Base-by-base conservation (phyloP, 2,329 filamentous ascomycete genomes). In the Alternaria arbusti region DNA sequence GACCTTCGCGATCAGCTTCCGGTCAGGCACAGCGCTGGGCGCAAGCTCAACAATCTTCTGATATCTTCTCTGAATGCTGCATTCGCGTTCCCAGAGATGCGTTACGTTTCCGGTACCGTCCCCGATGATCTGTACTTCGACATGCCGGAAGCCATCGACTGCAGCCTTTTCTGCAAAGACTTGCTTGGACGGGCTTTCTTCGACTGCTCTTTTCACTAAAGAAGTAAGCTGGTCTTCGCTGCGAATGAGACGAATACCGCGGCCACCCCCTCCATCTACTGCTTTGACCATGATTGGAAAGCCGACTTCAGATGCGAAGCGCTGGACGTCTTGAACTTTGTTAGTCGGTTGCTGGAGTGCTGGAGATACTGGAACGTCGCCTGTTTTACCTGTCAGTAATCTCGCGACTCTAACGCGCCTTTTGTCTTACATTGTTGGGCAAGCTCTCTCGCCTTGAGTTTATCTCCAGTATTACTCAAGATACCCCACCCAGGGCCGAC, bases 121-220 rank as follows among this genome's bases (percentile, higher is more conserved):
- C 3, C 87, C 87, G 22, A 89, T 72, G 56, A 89, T 84, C 73
- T 90, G 87, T 6, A 89, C 84, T 66, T 90, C 88, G 50, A 90
- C 77, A 72, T 90, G 88, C 28, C 86, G 82, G 69, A 87, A 90
- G 0, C 87, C 87, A 65, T 87, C 83, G 0, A 90, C 80, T 0
- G 82, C 91, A 79, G 82, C 91, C 84, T 86, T 88, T 69, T 89
- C 87, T 0, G 85, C 84, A 68, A 89, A 89, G 0, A 89, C 82
- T 25, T 84, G 83, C 52, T 81, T 82, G 3, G 85, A 87, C 0
- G 88, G 87, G 56, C 86, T 89, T 72, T 90, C 87, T 49, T 85
- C 84, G 6, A 86, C 82, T 5, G 86, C 86, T 63, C 86, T 80
- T 50, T 81, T 83, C 3, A 86, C 80, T 7, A 82, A 76, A 25